Evolutionary conservation across 2,329 filamentous ascomycete species (phyloP).

Genomic region (Coniochaeta sp.): DNA sequence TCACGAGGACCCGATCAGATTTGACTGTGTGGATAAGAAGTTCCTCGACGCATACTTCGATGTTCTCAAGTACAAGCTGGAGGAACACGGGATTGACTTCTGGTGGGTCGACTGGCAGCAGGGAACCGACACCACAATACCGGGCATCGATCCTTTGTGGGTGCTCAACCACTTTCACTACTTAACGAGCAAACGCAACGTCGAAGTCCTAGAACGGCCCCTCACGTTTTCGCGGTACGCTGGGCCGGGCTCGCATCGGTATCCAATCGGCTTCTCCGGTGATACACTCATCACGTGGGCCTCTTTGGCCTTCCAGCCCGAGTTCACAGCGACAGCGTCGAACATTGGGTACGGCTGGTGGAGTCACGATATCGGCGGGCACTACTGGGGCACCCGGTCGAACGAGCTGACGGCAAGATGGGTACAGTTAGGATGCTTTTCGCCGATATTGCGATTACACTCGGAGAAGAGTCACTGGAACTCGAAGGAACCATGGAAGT

Average conservation of each 20-base stretch:
- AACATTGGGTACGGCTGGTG: constrained; percentile 65
- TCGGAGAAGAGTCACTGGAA: constrained; percentile 50
- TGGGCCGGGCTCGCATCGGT: constrained; percentile 55
- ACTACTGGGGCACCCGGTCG: constrained; percentile 46
- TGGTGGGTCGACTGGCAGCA: constrained; percentile 67
- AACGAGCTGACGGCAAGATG: constrained; percentile 53
- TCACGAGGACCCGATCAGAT: constrained; percentile 41
- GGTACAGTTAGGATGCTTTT: constrained; percentile 55
- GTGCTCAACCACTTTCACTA: constrained; percentile 59
- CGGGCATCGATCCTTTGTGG: constrained; percentile 56
- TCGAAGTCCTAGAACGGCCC: constrained; percentile 25
- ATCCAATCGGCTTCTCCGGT: constrained; percentile 58
- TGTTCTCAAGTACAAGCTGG: constrained; percentile 46
- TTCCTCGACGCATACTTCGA: constrained; percentile 53
- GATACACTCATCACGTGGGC: constrained; percentile 54
- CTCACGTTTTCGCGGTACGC: constrained; percentile 55
- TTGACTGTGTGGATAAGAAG: constrained; percentile 43
- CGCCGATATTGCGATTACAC: constrained; percentile 53
- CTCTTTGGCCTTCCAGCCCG: constrained; percentile 54
- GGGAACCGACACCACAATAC: constrained; percentile 44
- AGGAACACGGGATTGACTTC: constrained; percentile 51
- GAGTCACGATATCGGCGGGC: constrained; percentile 62
- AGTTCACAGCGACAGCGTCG: constrained; percentile 58
- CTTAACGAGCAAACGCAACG: constrained; percentile 37
- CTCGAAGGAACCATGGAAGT: constrained; percentile 56